Percentiles rank a stretch among this genome's conserved stretches.
These are phyloP conservation scores for Fraxinus platypoda DNA, from an alignment of 305 asterid species.

Conservation along the genomic window DNA sequence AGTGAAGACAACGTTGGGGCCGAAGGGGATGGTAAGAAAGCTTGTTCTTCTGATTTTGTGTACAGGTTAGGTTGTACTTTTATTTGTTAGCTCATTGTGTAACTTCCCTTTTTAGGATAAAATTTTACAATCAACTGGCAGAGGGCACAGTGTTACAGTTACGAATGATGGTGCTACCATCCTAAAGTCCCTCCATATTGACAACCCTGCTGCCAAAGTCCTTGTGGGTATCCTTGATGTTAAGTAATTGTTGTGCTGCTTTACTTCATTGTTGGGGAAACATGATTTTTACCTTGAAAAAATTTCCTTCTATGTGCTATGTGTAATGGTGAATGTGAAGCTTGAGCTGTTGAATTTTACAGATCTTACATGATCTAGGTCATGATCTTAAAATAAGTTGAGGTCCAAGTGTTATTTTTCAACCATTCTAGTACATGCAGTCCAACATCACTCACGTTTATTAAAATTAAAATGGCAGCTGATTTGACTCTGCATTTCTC, in stretches of 20 bases:
- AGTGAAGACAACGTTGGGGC: conserved; percentile 96
- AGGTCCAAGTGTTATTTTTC: not conserved
- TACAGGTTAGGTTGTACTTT: conserved; percentile 1
- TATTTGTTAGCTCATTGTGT: conserved; percentile 2
- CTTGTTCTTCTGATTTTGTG: conserved; percentile 8
- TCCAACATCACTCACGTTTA: not conserved
- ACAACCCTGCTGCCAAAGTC: conserved; percentile 97
- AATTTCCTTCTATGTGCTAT: not conserved
- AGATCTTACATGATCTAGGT: not conserved
- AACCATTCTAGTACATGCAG: not conserved
- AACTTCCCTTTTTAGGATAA: conserved; percentile 59
- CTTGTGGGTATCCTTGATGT: conserved; percentile 77
- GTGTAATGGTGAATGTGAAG: not conserved
- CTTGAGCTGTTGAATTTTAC: not conserved
- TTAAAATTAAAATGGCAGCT: not conserved
- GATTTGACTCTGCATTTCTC: not conserved
- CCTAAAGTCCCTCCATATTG: conserved; percentile 91
- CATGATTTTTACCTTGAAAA: conserved; percentile 9
- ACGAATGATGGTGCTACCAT: conserved; percentile 99
- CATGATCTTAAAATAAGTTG: not conserved
- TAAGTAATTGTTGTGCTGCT: not conserved
- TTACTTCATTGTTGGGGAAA: not conserved
- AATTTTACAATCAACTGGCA: conserved; percentile 92
- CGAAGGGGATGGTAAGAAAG: conserved; percentile 82
- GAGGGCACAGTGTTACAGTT: conserved; percentile 87